Base-by-base conservation (phyloP, 139 green algal genomes). In the Diplosphaera chodatii region DNA sequence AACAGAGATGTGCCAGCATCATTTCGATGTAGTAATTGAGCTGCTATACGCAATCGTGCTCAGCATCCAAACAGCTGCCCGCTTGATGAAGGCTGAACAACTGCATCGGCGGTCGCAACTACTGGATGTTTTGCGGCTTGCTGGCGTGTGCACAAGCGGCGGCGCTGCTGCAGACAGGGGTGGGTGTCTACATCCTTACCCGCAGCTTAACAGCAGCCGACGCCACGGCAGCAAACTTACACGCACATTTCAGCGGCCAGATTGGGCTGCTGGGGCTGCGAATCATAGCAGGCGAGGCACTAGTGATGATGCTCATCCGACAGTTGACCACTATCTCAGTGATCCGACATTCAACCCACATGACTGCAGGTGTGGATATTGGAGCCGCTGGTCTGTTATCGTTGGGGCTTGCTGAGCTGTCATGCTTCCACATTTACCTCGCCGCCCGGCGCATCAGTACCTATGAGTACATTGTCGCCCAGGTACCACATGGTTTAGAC, bases 51-150 rank as follows among this genome's bases (percentile, higher is more conserved):
- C n/a, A n/a, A n/a, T n/a, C n/a, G n/a, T n/a, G n/a, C n/a, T n/a
- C n/a, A n/a, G n/a, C n/a, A n/a, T n/a, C n/a, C n/a, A n/a, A n/a
- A n/a, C n/a, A n/a, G n/a, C n/a, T n/a, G n/a, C n/a, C n/a, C n/a
- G n/a, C n/a, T n/a, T n/a, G n/a, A n/a, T n/a, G n/a, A n/a, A n/a
- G 80, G 82, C 83, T 94, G 1, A 92, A 92, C 78, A 91, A 87
- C 80, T 94, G 89, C 80, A 78, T 92, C 1, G 89, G 89, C 27
- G n/a, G 28, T 0, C 76, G 67, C 30, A 92, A 92, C 81, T 94
- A 94, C 79, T 28, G 41, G 33, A 25, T 63, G n/a, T 94, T 94
- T 74, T 83, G 92, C 22, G 37, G 2, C 4, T 79, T 92, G 0
- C 71, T 92, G 1, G 37, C 33, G 32, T 33, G 64, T 41, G 80